Evolutionary conservation across 1,284 basidiomycete species (phyloP).

Genomic region (Ustilago cynodontis): DNA sequence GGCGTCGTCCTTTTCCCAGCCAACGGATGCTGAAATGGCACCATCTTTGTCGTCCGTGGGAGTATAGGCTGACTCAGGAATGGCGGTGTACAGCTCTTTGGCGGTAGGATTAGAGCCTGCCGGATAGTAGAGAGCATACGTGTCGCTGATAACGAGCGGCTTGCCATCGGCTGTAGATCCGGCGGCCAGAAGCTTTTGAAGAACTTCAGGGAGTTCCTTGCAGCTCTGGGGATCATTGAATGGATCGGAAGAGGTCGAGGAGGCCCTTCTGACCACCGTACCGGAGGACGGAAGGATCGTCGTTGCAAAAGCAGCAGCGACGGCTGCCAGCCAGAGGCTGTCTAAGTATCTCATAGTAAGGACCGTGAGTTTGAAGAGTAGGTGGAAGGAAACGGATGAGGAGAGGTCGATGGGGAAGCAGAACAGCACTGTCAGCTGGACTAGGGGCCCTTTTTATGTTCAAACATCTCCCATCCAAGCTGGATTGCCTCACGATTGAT

Average conservation of each 20-base stretch:
- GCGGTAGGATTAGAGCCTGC: conserved; percentile 40
- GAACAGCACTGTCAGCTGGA: not conserved
- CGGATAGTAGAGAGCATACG: conserved; percentile 25
- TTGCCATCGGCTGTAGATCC: conserved; percentile 7
- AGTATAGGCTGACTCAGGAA: conserved; percentile 25
- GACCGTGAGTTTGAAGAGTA: not conserved
- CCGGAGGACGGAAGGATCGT: not conserved
- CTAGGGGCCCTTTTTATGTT: not conserved
- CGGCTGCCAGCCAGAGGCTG: not conserved
- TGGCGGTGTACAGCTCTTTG: conserved; percentile 27
- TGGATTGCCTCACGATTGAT: not conserved
- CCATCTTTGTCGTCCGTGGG: conserved; percentile 30
- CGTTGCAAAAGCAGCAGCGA: conserved; percentile 4
- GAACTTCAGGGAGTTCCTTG: conserved; percentile 20
- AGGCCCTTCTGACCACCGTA: conserved; percentile 3
- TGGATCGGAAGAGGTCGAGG: not conserved
- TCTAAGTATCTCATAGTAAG: conserved; percentile 9
- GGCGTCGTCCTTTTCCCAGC: conserved; percentile 30
- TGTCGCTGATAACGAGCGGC: conserved; percentile 10
- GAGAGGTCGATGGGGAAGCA: not conserved
- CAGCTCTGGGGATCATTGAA: conserved; percentile 20
- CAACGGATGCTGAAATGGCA: conserved; percentile 25
- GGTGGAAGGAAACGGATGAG: not conserved
- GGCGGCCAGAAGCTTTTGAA: conserved; percentile 24
- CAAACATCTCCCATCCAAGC: not conserved